These are phyloP conservation scores for Mortierella sp. DNA, from an alignment of 371 early-diverging fungal genomes.

Conservation along the genomic window DNA sequence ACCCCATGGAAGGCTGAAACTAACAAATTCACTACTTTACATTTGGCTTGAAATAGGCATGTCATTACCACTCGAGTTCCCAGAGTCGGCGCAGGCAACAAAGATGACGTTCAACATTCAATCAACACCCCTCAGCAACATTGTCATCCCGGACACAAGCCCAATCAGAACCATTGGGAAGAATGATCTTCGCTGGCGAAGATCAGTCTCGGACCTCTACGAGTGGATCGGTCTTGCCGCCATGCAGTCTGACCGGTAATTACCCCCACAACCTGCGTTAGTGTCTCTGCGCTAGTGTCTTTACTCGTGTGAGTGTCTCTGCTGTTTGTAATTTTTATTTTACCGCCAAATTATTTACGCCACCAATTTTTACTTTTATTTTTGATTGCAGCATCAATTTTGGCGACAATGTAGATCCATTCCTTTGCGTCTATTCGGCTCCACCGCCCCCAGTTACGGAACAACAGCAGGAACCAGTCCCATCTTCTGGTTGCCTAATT, in stretches of 20 bases:
- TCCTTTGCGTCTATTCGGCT: conserved; percentile 65
- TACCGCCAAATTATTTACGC: not conserved
- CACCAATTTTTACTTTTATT: not conserved
- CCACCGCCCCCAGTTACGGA: conserved; percentile 50
- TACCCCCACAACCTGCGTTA: no score
- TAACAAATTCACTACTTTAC: no score
- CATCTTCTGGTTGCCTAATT: conserved; percentile 27
- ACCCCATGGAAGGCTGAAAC: no score
- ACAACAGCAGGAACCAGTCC: not conserved
- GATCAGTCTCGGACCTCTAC: conserved; percentile 57
- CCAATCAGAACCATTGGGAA: conserved; percentile 41
- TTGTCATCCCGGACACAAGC: conserved; percentile 34
- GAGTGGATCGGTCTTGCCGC: conserved; percentile 77
- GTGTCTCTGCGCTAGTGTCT: no score
- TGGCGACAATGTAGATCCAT: conserved; percentile 62
- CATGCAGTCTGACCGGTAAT: conserved; percentile 67
- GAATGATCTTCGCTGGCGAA: conserved; percentile 35
- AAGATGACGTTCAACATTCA: conserved; percentile 19
- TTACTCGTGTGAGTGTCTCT: not conserved
- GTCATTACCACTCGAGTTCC: conserved; percentile 43
- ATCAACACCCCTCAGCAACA: conserved; percentile 11
- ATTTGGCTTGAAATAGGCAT: conserved; percentile 6
- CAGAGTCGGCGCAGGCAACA: conserved; percentile 13
- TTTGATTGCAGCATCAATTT: conserved; percentile 38
- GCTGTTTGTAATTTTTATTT: not conserved